Base-by-base conservation (phyloP, 179 eudicot species). In the Camellia oleifera region DNA sequence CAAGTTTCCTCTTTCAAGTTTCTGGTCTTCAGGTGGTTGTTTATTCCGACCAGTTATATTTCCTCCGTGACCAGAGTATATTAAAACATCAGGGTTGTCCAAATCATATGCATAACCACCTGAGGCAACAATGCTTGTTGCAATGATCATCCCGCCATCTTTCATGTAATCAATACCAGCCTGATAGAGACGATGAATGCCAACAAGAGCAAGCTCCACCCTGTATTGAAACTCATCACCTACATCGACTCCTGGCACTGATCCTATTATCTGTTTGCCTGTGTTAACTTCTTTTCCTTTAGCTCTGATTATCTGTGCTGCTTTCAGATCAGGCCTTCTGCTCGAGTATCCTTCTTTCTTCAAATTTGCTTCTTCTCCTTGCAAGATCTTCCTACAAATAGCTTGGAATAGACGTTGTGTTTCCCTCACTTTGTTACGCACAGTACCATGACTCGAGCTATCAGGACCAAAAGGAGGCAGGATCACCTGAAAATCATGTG, bases 41-140 rank as follows among this genome's bases (percentile, higher is more conserved):
- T 89, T 89, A 78, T 83, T 80, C 56, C 13, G 83, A 23, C 88
- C 87, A 0, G 79, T 77, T 32, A 80, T 40, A 70, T 90, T 85
- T 78, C 97, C 97, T 50, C 98, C 98, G 74, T 91, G 93, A 67
- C 97, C 98, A 18, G 90, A 88, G 82, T 91, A 94, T 75, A 85
- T 83, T 78, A 94, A 81, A 18, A 87, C 84, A 80, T 94, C 94
- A 26, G 96, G 77, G 80, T 84, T 82, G n/a, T 87, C 89, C 82
- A 85, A 62, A 65, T 86, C 93, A 84, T 93, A 89, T 60, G 79
- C 90, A 82, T 94, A 93, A 56, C 87, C 90, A n/a, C 97, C 95
- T 32, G 98, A 91, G 70, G 92, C 88, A 70, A 95, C 98, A 46
- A 93, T 87, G 80, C 97, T 95, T 54, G 83, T 85, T 5, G 98